Evolutionary conservation across 768 basidiomycete species (phyloP).

Genomic region (Krasilnikovozyma curviuscula): DNA sequence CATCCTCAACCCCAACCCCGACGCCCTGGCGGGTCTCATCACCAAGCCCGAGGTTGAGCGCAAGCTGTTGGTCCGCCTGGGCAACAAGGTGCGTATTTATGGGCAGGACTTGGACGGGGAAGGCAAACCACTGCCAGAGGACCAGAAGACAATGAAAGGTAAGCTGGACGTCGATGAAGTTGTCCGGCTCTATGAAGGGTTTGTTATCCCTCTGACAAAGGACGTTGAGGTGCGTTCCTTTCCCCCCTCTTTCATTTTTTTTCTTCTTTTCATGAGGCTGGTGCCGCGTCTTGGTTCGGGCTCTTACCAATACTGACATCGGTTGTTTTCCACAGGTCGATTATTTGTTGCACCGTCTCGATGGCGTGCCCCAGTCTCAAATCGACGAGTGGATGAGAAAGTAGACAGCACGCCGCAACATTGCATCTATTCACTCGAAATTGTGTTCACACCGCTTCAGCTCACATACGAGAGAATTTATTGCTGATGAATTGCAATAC

Average conservation of each 20-base stretch:
- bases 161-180: slow-evolving; percentile 90
- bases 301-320: neutral
- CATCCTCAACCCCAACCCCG: slow-evolving; percentile 57
- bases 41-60: slow-evolving; percentile 95
- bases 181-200: slow-evolving; percentile 78
- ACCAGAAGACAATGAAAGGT: slow-evolving; percentile 17
- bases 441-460: too few relatives aligned
- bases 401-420: too few relatives aligned
- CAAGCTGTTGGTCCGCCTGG: slow-evolving; percentile 58
- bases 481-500: too few relatives aligned
- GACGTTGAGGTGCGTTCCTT: slow-evolving; percentile 66
- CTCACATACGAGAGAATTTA: too few relatives aligned
- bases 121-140: slow-evolving; percentile 33
- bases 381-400: slow-evolving; percentile 40
- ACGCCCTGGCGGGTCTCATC: slow-evolving; percentile 64
- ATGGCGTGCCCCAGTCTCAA: slow-evolving; percentile 62
- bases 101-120: slow-evolving; percentile 67
- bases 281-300: neutral
- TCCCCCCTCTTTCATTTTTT: neutral
- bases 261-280: neutral
- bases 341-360: slow-evolving; percentile 75
- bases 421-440: too few relatives aligned
- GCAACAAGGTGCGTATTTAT: slow-evolving; percentile 57
- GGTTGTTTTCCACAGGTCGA: slow-evolving; percentile 45
- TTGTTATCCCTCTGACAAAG: slow-evolving; percentile 92